Percentiles rank a stretch among this genome's conserved stretches.
These are phyloP conservation scores for Nothopassalora personata DNA, from an alignment of 2,329 filamentous ascomycete species.

Conservation along the genomic window DNA sequence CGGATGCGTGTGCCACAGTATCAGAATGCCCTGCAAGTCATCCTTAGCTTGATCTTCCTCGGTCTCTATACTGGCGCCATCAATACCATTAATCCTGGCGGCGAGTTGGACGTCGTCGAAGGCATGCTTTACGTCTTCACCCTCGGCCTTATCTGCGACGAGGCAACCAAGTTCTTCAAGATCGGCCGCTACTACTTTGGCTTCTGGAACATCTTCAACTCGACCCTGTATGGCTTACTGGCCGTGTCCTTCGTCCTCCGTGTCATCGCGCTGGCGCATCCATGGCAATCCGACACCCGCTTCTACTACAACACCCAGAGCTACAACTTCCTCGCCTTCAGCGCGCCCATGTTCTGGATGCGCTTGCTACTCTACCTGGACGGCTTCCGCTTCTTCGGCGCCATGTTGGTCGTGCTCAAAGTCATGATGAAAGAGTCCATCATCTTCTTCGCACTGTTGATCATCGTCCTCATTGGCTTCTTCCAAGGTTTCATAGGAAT, in stretches of 20 bases:
- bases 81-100: constrained; percentile 79
- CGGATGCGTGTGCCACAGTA: constrained; percentile 89
- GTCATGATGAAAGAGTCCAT: constrained; percentile 63
- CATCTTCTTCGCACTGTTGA: constrained; percentile 90
- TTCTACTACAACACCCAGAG: constrained; percentile 69
- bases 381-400: constrained; percentile 89
- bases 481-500: constrained; percentile 91
- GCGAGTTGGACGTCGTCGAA: constrained; percentile 80
- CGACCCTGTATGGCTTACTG: constrained; percentile 71
- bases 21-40: constrained; percentile 82
- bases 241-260: constrained; percentile 73
- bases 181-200: constrained; percentile 84
- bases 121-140: constrained; percentile 86
- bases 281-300: constrained; percentile 42
- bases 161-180: constrained; percentile 85
- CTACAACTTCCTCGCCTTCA: constrained; percentile 92
- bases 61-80: constrained; percentile 83
- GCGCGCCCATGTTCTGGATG: constrained; percentile 95
- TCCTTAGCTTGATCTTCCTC: constrained; percentile 78
- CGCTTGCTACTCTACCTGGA: constrained; percentile 89
- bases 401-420: constrained; percentile 95
- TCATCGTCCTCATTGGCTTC: constrained; percentile 79
- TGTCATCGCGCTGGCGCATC: constrained; percentile 68
- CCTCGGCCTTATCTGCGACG: constrained; percentile 82
- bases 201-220: constrained; percentile 86